Conservation (phyloP, 768 basidiomycete species). For the Pleurotus djamor region DNA sequence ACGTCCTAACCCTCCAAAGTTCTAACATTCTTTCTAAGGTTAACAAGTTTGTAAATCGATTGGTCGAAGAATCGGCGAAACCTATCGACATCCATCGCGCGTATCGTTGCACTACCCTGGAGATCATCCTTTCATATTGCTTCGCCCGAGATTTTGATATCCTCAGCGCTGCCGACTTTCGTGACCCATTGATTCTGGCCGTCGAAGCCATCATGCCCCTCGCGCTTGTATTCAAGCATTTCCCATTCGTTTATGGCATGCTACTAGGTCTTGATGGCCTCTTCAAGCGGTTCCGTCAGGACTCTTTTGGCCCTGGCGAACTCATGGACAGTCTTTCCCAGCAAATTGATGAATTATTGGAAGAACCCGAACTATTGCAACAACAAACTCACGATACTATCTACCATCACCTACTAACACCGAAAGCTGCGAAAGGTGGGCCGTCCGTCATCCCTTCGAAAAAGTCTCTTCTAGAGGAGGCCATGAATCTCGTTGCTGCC, state of each 20-base stretch:
- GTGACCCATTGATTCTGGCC: constrained; percentile 19
- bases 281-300: constrained; percentile 10
- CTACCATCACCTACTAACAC: constrained; percentile 28
- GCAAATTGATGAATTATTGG: constrained; percentile 23
- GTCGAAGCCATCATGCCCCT: constrained; percentile 12
- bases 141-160: constrained; percentile 23
- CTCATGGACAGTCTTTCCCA: constrained; percentile 11
- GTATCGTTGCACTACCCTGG: constrained; percentile 22
- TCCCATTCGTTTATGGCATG: constrained; percentile 16
- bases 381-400: constrained; percentile 30
- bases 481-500: constrained; percentile 21
- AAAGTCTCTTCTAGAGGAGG: constrained; percentile 18
- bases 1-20: not conserved
- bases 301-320: constrained; percentile 12
- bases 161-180: constrained; percentile 19
- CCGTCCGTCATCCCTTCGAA: constrained; percentile 8
- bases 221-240: constrained; percentile 14
- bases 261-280: constrained; percentile 15
- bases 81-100: constrained; percentile 21
- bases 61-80: constrained; percentile 8
- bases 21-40: constrained; percentile 12
- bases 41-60: constrained; percentile 16
- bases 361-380: constrained; percentile 19
- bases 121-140: constrained; percentile 29
- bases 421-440: constrained; percentile 10